Conservation (phyloP, 129 eudicot species). For the Cynara cardunculus region DNA sequence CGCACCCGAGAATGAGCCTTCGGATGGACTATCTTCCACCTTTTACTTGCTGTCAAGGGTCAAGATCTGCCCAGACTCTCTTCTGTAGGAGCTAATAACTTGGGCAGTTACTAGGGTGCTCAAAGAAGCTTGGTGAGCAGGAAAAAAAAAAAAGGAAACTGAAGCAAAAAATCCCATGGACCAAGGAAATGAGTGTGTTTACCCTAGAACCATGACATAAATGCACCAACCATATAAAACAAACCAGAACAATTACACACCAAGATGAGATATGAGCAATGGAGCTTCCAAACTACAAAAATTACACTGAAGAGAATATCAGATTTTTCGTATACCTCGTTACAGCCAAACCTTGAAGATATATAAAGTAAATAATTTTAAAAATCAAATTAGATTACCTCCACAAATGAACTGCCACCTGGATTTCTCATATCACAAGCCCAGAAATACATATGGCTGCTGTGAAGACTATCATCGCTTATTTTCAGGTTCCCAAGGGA, state of each 20-base stretch:
- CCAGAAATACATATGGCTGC: constrained; percentile 78
- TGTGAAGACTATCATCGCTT: constrained; percentile 83
- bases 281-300: background rate
- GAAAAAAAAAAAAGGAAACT: background rate
- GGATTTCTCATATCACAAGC: constrained; percentile 99
- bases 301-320: background rate
- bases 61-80: background rate
- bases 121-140: background rate
- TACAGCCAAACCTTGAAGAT: background rate
- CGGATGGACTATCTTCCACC: background rate
- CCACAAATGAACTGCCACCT: constrained; percentile 97
- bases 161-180: background rate
- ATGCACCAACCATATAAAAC: background rate
- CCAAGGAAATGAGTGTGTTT: background rate
- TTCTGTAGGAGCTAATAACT: background rate
- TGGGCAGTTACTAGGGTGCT: background rate
- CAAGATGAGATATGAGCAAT: background rate
- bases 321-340: background rate
- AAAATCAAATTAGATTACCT: constrained; percentile 46
- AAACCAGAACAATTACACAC: background rate
- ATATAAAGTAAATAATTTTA: background rate
- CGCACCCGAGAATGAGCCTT: background rate
- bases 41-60: background rate
- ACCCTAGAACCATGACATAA: background rate
- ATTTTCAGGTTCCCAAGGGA: constrained; percentile 92